Base-by-base conservation (phyloP, 805 yeast genomes). In the Cyberlindnera maclurae region DNA sequence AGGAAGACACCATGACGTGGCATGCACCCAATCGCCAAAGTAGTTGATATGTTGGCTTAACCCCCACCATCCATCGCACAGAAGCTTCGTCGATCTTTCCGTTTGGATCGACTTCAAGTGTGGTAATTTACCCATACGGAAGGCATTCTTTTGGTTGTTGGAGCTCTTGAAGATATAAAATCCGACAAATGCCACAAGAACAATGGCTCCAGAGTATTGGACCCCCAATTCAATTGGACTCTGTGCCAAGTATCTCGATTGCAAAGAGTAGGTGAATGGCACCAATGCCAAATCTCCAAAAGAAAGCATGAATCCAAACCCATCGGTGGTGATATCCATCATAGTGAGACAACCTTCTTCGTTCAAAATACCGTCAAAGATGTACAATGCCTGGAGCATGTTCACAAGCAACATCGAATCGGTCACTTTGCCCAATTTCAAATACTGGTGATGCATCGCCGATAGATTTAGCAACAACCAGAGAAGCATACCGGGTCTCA, bases 51-150 rank as follows among this genome's bases (percentile, higher is more conserved):
- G 98, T 49, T 95, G 95, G 6, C 95, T 79, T 15, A 69, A 59
- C 2, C 82, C 83, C 98, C 98, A 93, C 98, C 97, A 93, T 3
- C 97, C 96, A 53, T 87, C 93, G 39, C 79, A 74, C 33, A 93
- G 64, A 46, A 93, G 70, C 54, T 76, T 83, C 18, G 95, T 81
- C 1, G 95, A 95, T 12, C 82, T 75, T 24, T 71, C 66, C 0
- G 97, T 82, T 46, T 74, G 65, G 42, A 93, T 83, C 39, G 75
- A 79, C 45, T 76, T 72, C 63, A 87, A 64, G 54, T 85, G 78
- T 31, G 70, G 61, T 41, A 88, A 69, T 49, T 81, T 74, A 12
- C 96, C 95, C 45, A 74, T 75, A 62, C 83, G 81, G 68, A 93
- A 93, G 26, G 74, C 71, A 17, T 87, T 77, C 64, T 93, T 93